A percentile compares a stretch with the other conserved stretches of the same genome.
Evolutionary conservation across 1,284 basidiomycete species (phyloP).

Genomic region (Retiboletus flavoniger): DNA sequence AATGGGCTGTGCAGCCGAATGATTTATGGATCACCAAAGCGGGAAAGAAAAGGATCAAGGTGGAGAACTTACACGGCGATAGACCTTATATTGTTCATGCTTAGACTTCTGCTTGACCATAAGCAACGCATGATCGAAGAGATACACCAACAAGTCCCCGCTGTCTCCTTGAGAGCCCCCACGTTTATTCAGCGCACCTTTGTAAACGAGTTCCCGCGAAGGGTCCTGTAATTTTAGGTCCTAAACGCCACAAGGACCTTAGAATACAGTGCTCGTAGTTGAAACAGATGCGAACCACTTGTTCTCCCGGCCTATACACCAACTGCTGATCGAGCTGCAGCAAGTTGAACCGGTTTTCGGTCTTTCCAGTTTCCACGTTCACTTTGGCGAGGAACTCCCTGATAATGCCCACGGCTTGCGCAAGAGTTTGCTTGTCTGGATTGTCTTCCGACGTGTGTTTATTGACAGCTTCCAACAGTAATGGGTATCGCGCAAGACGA

Average conservation of each 20-base stretch:
- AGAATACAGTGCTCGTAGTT: background rate
- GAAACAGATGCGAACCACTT: conserved; percentile 50
- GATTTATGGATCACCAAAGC: conserved; percentile 8
- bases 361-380: conserved; percentile 70
- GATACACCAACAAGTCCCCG: conserved; percentile 89
- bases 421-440: conserved; percentile 80
- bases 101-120: conserved; percentile 96
- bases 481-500: conserved; percentile 91
- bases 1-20: conserved; percentile 66
- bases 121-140: conserved; percentile 96
- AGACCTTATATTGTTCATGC: conserved; percentile 91
- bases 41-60: background rate
- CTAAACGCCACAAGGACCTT: conserved; percentile 39
- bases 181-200: conserved; percentile 90
- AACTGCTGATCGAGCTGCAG: conserved; percentile 80
- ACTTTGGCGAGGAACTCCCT: conserved; percentile 86
- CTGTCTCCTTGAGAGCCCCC: conserved; percentile 76
- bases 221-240: conserved; percentile 72
- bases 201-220: conserved; percentile 87
- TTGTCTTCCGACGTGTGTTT: conserved; percentile 94
- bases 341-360: conserved; percentile 65
- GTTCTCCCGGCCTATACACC: conserved; percentile 71
- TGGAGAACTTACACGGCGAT: conserved; percentile 71
- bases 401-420: conserved; percentile 79
- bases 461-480: conserved; percentile 88